Base-by-base conservation (phyloP, 2,329 filamentous ascomycete genomes). In the Colletotrichum sublineola region DNA sequence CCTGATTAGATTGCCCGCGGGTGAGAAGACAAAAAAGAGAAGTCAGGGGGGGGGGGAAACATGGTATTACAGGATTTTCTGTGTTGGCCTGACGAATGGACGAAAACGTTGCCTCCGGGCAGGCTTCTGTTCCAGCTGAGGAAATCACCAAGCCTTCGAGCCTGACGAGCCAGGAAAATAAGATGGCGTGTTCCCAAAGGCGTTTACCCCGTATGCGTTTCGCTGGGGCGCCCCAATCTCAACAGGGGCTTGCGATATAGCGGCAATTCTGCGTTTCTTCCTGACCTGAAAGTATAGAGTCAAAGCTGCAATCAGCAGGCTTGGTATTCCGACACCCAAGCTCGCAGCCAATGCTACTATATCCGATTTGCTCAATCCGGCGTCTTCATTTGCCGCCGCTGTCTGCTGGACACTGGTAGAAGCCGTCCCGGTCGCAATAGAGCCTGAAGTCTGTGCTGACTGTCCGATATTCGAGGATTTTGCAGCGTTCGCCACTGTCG, bases 311-410 rank as follows among this genome's bases (percentile, higher is more conserved):
- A 75, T 78, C 72, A 56, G 79, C 81, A 67, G 83, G 76, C 63
- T 85, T 79, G 75, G 75, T 44, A 79, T 75, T 2, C 77, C 79
- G 36, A 81, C 67, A 20, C 76, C 77, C 60, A 76, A 68, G 31
- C 75, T 76, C 12, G 77, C 76, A 5, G 77, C 77, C 40, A 78
- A 67, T 1, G 77, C 77, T 9, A 78, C 74, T 11, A 75, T 74
- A 11, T 78, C 75, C 8, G 75, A 78, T 53, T 76, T 73, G 66
- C 75, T 78, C 12, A 78, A 53, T 5, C 77, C 76, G 5, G 62
- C 57, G 46, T 75, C 73, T 6, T 58, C 66, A 12, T 58, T 40
- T 20, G 31, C 55, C 14, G 29, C 50, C 6, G 24, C 38, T 7
- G 50, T 44, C 20, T 66, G 44, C 24, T 40, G 57, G 14, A 42